Evolutionary conservation across 345 rosid genomes (phyloP).

Genomic region (Murraya koenigii): DNA sequence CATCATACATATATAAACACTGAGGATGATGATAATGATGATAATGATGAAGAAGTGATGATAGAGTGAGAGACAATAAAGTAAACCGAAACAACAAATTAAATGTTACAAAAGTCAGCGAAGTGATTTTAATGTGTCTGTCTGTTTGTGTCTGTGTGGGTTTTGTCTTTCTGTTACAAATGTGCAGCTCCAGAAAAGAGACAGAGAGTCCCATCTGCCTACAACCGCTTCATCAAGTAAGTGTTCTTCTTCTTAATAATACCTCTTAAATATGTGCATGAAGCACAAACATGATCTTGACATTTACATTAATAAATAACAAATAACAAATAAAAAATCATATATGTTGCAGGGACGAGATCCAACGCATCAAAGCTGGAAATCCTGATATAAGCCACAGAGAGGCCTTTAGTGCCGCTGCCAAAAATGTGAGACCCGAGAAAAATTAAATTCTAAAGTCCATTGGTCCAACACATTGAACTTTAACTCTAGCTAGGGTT

Average conservation of each 20-base stretch:
- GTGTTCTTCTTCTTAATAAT: conserved; percentile 12
- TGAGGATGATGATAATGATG: conserved; percentile 16
- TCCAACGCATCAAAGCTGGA: conserved; percentile 98
- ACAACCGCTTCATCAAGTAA: conserved; percentile 99
- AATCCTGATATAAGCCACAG: conserved; percentile 99
- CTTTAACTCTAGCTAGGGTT: neutral
- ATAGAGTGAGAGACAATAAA: conserved; percentile 37
- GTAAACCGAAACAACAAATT: neutral
- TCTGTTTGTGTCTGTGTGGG: conserved; percentile 44
- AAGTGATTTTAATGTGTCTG: conserved; percentile 42
- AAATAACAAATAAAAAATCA: neutral
- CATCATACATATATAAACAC: too few relatives aligned
- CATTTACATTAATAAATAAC: conserved; percentile 3
- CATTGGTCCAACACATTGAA: neutral
- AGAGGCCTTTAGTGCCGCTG: conserved; percentile 99
- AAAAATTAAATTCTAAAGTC: neutral
- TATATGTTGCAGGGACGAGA: conserved; percentile 76
- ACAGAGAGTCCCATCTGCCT: conserved; percentile 99
- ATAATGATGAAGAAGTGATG: conserved; percentile 62
- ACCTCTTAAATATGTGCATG: neutral
- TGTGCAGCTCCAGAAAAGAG: conserved; percentile 98
- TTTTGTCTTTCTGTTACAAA: conserved; percentile 35
- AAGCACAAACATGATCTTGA: neutral
- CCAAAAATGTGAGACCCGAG: conserved; percentile 80
- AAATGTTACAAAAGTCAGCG: conserved; percentile 32